Conservation (phyloP, 116 monocot species). For the Cymodocea nodosa region DNA sequence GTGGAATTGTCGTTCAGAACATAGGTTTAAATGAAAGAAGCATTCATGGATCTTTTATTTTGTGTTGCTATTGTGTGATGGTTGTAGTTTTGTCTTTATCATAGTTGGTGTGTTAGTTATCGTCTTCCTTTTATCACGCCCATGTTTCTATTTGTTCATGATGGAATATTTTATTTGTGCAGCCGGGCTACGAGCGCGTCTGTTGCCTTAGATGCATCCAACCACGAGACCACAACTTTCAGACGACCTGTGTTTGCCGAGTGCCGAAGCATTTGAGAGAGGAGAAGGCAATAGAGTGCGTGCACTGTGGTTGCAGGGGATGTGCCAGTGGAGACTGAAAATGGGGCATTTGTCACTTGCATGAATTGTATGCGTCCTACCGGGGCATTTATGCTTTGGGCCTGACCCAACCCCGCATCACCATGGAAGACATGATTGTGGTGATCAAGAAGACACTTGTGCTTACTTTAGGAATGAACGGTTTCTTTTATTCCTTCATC, state of each 20-base stretch:
- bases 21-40: too few relatives aligned
- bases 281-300: slow-evolving; percentile 93
- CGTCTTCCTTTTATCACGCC: background rate
- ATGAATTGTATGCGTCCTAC: too few relatives aligned
- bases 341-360: too few relatives aligned
- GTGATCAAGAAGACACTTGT: too few relatives aligned
- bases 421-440: too few relatives aligned
- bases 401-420: too few relatives aligned
- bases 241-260: slow-evolving; percentile 87
- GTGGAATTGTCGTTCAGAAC: too few relatives aligned
- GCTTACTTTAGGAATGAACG: too few relatives aligned
- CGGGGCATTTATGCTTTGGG: too few relatives aligned
- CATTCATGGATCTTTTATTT: background rate
- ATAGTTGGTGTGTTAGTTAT: background rate
- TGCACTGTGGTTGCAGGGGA: slow-evolving; percentile 83
- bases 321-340: slow-evolving; percentile 82
- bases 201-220: slow-evolving; percentile 96
- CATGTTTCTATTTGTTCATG: background rate
- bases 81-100: background rate
- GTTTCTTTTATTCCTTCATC: too few relatives aligned
- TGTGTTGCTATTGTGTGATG: background rate
- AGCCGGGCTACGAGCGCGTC: slow-evolving; percentile 84
- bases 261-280: slow-evolving; percentile 92
- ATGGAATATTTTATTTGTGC: slow-evolving; percentile 8
- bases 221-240: slow-evolving; percentile 90